These are phyloP conservation scores for Sporisorium exsertum DNA, from an alignment of 1,284 basidiomycete species.

Conservation along the genomic window DNA sequence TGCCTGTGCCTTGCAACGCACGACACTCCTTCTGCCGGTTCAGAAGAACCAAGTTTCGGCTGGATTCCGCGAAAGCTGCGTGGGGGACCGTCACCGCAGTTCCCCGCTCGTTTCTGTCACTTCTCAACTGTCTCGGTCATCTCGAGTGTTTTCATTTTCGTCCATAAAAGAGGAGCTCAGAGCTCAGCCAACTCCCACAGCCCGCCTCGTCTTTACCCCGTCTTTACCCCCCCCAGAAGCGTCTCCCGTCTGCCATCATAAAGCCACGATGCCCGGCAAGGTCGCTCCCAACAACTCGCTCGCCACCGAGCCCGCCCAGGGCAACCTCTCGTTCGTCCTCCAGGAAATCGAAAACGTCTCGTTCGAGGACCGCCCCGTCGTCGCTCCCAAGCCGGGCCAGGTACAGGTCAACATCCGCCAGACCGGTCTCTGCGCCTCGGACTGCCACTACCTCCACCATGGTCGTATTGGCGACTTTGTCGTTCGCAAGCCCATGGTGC, in stretches of 20 bases:
- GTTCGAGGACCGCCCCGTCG: conserved; percentile 82
- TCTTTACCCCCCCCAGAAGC: not conserved
- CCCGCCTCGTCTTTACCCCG: not conserved
- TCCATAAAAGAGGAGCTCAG: conserved; percentile 1
- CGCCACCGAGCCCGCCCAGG: conserved; percentile 52
- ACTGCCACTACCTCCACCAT: conserved; percentile 70
- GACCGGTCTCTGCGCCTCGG: conserved; percentile 82
- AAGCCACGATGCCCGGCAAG: conserved; percentile 33
- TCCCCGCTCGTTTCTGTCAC: too few relatives aligned
- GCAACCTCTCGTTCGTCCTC: conserved; percentile 83
- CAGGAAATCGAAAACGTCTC: conserved; percentile 78
- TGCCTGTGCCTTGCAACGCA: conserved; percentile 5
- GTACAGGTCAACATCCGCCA: conserved; percentile 92
- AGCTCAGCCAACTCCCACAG: not conserved
- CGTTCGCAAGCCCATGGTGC: conserved; percentile 82
- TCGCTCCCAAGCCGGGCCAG: conserved; percentile 76
- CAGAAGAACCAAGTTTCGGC: not conserved
- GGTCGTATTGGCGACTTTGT: conserved; percentile 75
- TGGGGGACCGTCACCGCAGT: not conserved
- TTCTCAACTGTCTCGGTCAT: not conserved
- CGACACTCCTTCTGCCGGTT: conserved; percentile 9
- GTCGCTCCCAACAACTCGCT: conserved; percentile 63
- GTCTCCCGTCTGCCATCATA: not conserved
- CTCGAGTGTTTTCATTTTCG: not conserved
- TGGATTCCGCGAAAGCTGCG: conserved; percentile 11